phyloP scores from a whole-genome alignment of 176 grass and related monocot species.

The Calamus simplicifolius region DNA sequence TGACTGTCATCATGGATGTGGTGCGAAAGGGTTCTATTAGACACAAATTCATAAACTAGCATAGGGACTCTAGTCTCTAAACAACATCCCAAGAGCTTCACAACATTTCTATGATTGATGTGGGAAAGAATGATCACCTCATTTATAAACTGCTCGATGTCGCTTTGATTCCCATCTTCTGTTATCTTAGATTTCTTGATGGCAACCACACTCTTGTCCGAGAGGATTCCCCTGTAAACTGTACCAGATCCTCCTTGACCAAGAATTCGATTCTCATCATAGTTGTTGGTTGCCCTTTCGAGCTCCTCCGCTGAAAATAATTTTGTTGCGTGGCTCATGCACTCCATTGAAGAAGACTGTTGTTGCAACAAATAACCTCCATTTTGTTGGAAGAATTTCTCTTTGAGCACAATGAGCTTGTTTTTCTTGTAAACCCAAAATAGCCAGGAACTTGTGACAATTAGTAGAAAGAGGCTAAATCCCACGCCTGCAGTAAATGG shows the following conservation, averaged over 20 bases:
- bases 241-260: not conserved
- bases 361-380: not conserved
- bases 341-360: not conserved
- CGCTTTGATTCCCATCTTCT: not conserved
- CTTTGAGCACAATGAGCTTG: not conserved
- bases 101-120: not conserved
- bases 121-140: not conserved
- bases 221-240: not conserved
- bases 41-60: not conserved
- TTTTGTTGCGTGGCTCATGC: not conserved
- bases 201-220: not conserved
- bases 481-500: not conserved
- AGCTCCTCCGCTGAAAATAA: not conserved
- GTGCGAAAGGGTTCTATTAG: not conserved
- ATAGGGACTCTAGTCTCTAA: too few relatives aligned
- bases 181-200: not conserved
- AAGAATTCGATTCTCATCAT: not conserved
- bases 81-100: not conserved
- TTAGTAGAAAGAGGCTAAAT: not conserved
- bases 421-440: not conserved
- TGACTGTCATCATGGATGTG: not conserved
- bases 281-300: not conserved
- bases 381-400: conserved; percentile 2
- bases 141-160: not conserved
- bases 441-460: not conserved